phyloP scores from a whole-genome alignment of 202 grass and related monocot species.

The Tripidium arundinaceum region DNA sequence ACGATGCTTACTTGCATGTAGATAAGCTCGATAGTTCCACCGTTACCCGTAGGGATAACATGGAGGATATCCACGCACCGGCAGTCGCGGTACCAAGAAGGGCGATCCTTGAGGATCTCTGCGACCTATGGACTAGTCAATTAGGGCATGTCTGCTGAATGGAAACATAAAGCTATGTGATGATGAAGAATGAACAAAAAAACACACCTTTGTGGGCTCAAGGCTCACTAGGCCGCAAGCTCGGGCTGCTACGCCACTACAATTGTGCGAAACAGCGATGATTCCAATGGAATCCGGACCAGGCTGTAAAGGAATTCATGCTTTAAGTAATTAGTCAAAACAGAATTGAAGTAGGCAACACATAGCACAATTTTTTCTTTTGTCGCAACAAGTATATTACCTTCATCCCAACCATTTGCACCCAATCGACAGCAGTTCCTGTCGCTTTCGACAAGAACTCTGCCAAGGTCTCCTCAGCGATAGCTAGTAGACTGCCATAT shows the following conservation, averaged over 20 bases:
- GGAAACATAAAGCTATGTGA: constrained; percentile 33
- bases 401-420: constrained; percentile 99
- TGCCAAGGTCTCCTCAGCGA: constrained; percentile 96
- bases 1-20: constrained; percentile 86
- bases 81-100: constrained; percentile 93
- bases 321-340: constrained; percentile 4
- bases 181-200: constrained; percentile 32
- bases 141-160: constrained; percentile 27
- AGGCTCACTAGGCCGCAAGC: constrained; percentile 97
- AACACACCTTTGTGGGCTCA: constrained; percentile 85
- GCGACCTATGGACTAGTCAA: constrained; percentile 66
- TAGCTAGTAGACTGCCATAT: constrained; percentile 77
- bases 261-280: constrained; percentile 95
- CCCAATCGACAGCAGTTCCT: constrained; percentile 96
- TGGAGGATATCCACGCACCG: constrained; percentile 78
- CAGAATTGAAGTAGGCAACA: constrained; percentile 18
- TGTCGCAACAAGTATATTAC: constrained; percentile 20
- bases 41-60: constrained; percentile 85
- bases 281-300: constrained; percentile 99
- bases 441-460: constrained; percentile 99
- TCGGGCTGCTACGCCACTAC: constrained; percentile 89
- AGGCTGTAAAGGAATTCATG: constrained; percentile 60
- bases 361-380: constrained; percentile 21
- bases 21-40: constrained; percentile 94
- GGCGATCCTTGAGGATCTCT: constrained; percentile 96